Percentiles rank a stretch among this genome's conserved stretches.
These are phyloP conservation scores for Rugonectria rugulosa DNA, from an alignment of 2,329 filamentous ascomycete genomes.

Conservation along the genomic window DNA sequence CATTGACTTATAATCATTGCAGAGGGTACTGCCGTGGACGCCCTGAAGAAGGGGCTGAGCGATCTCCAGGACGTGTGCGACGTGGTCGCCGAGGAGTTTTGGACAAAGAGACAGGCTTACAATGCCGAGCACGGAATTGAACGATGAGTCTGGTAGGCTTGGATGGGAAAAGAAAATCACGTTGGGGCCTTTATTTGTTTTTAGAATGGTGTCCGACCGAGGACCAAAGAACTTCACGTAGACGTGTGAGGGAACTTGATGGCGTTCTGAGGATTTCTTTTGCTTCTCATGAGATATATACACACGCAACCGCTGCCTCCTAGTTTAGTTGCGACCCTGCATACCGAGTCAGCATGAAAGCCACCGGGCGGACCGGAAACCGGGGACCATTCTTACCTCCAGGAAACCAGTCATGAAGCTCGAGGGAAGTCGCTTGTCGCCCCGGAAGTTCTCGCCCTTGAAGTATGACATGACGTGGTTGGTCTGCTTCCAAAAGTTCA, in stretches of 20 bases:
- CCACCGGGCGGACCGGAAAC: neutral
- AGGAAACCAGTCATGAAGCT: constrained; percentile 96
- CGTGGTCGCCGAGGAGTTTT: constrained; percentile 91
- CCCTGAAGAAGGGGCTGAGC: constrained; percentile 86
- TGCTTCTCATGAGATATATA: constrained; percentile 46
- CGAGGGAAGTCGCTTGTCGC: constrained; percentile 79
- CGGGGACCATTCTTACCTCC: constrained; percentile 71
- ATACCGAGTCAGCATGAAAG: constrained; percentile 28
- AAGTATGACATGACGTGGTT: constrained; percentile 98
- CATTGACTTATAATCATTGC: constrained; percentile 22
- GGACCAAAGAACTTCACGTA: constrained; percentile 28
- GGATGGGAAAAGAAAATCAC: neutral
- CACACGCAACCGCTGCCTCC: constrained; percentile 39
- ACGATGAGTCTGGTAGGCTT: constrained; percentile 31
- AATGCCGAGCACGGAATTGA: constrained; percentile 45
- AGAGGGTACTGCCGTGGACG: constrained; percentile 85
- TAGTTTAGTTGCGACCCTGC: constrained; percentile 64
- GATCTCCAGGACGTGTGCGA: constrained; percentile 94
- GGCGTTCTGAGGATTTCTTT: constrained; percentile 45
- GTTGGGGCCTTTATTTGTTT: constrained; percentile 11
- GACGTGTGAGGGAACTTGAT: constrained; percentile 36
- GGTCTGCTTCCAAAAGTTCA: constrained; percentile 99
- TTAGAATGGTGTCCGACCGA: constrained; percentile 16
- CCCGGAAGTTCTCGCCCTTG: constrained; percentile 79
- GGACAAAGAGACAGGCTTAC: constrained; percentile 56